Percentiles rank a stretch among this genome's conserved stretches.
phyloP scores from a whole-genome alignment of 148 eudicot genomes.

The Chenopodium suecicum region DNA sequence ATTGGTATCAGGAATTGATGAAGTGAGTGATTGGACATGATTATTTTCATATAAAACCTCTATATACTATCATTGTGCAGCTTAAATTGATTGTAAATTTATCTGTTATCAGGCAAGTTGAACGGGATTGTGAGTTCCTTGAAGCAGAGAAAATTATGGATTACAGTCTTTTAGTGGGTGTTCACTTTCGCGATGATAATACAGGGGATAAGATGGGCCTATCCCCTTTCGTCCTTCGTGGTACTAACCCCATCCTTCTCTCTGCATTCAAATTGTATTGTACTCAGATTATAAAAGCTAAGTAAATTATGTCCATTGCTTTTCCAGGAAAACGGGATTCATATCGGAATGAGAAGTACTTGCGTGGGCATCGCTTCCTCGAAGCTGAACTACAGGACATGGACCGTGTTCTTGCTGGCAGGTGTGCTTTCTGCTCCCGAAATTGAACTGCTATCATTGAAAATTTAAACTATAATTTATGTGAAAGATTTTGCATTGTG shows the following conservation, averaged over 20 bases:
- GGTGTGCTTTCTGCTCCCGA: slow-evolving; percentile 40
- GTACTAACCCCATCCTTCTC: slow-evolving; percentile 15
- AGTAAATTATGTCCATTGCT: background rate
- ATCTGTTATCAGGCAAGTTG: slow-evolving; percentile 61
- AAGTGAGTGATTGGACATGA: slow-evolving; percentile 50
- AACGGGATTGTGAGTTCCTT: slow-evolving; percentile 90
- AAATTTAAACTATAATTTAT: background rate
- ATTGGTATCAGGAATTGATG: slow-evolving; percentile 84
- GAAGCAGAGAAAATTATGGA: slow-evolving; percentile 94
- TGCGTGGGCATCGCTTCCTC: slow-evolving; percentile 87
- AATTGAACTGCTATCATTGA: background rate
- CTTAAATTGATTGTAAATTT: background rate
- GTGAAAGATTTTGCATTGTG: background rate
- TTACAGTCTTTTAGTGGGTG: slow-evolving; percentile 89
- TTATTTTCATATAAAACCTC: background rate
- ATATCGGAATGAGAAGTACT: slow-evolving; percentile 76
- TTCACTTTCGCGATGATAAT: slow-evolving; percentile 82
- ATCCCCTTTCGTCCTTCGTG: slow-evolving; percentile 55
- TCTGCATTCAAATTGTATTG: background rate
- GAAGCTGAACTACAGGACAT: slow-evolving; percentile 91
- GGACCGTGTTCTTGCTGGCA: slow-evolving; percentile 81
- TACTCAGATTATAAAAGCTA: background rate
- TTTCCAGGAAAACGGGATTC: slow-evolving; percentile 72
- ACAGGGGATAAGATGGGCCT: slow-evolving; percentile 77
- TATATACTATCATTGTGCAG: background rate